Evolutionary conservation across 139 green algal genomes (phyloP).

Genomic region (Pleodorina starrii): DNA sequence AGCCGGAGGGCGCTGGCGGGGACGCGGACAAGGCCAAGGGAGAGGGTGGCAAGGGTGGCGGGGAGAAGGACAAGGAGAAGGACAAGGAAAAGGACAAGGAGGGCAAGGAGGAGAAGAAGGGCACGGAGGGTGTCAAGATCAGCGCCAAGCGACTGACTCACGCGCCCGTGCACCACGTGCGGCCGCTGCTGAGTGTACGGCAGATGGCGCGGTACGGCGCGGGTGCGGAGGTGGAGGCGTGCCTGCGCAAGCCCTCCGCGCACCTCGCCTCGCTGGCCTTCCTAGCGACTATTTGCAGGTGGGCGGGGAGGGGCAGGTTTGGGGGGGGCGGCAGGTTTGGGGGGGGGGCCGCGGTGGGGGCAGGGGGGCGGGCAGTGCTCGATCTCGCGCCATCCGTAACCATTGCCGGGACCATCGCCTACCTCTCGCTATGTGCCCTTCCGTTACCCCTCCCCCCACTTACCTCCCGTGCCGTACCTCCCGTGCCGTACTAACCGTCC

Average conservation of each 20-base stretch:
- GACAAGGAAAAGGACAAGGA: neutral
- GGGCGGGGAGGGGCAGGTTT: neutral
- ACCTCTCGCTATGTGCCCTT: no score
- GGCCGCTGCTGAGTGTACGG: conserved; percentile 44
- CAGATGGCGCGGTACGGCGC: conserved; percentile 35
- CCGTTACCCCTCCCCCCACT: no score
- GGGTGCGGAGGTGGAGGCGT: conserved; percentile 34
- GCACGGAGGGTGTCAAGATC: no score
- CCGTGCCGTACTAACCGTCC: no score
- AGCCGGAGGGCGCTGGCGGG: neutral
- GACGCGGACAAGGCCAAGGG: neutral
- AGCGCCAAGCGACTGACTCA: neutral
- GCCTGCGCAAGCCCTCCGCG: conserved; percentile 30
- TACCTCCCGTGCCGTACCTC: no score
- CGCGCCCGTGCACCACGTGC: conserved; percentile 5
- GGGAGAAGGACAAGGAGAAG: neutral
- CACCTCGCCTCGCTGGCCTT: conserved; percentile 29
- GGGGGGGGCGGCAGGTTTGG: no score
- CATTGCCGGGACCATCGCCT: no score
- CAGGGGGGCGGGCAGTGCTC: no score
- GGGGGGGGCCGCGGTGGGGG: no score
- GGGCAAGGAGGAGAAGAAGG: neutral
- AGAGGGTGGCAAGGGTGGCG: neutral
- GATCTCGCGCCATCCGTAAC: no score
- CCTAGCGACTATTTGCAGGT: conserved; percentile 22